Evolutionary conservation across 2,329 filamentous ascomycete genomes (phyloP).

Genomic region (Aspergillus latus): DNA sequence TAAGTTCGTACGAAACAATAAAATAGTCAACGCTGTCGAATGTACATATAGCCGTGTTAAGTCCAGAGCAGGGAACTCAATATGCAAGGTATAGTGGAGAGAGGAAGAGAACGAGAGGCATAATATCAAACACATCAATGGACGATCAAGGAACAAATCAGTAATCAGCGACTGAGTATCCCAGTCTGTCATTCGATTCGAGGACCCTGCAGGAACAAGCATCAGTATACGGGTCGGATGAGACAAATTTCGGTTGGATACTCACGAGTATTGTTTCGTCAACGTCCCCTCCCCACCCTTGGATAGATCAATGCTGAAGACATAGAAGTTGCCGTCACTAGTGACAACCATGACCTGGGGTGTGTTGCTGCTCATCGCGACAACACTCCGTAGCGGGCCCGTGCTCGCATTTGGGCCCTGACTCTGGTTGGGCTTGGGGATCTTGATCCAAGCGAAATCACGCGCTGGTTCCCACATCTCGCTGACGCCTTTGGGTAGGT

Average conservation of each 20-base stretch:
- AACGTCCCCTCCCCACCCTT: slow-evolving; percentile 89
- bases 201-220: slow-evolving; percentile 35
- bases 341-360: slow-evolving; percentile 98
- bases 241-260: slow-evolving; percentile 20
- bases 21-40: background rate
- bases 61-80: background rate
- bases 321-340: slow-evolving; percentile 90
- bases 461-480: slow-evolving; percentile 96
- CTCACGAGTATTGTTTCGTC: slow-evolving; percentile 90
- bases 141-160: slow-evolving; percentile 20
- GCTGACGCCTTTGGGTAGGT: slow-evolving; percentile 87
- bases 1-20: background rate
- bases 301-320: slow-evolving; percentile 93
- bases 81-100: slow-evolving; percentile 1
- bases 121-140: background rate
- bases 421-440: slow-evolving; percentile 63
- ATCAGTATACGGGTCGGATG: background rate
- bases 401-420: slow-evolving; percentile 37
- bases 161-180: slow-evolving; percentile 37
- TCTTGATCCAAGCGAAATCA: slow-evolving; percentile 95
- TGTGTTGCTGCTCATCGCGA: slow-evolving; percentile 91
- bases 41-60: background rate
- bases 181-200: slow-evolving; percentile 45
- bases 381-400: slow-evolving; percentile 79
- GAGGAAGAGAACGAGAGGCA: background rate